These are phyloP conservation scores for Aspergillus clavatus DNA, from an alignment of 2,329 filamentous ascomycete genomes.

Conservation along the genomic window DNA sequence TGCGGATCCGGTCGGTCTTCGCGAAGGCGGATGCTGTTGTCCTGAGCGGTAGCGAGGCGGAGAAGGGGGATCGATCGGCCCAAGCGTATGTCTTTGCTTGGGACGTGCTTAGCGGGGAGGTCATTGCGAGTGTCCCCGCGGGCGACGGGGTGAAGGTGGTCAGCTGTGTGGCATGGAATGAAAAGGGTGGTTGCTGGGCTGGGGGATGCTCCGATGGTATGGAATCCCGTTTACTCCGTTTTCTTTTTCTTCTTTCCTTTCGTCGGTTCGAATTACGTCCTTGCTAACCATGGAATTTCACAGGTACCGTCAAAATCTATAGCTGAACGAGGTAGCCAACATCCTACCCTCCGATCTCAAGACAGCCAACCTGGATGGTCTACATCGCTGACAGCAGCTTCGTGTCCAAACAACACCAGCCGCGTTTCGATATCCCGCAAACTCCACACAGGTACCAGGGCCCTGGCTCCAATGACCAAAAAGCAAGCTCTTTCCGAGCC, in stretches of 20 bases:
- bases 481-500: too few species aligned
- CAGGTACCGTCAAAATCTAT: conserved; percentile 4
- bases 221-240: too few species aligned
- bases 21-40: conserved; percentile 73
- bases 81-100: conserved; percentile 55
- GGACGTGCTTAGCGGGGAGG: conserved; percentile 72
- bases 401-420: too few species aligned
- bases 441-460: too few species aligned
- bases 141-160: conserved; percentile 40
- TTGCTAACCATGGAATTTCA: background rate
- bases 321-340: background rate
- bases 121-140: conserved; percentile 56
- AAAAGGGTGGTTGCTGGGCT: conserved; percentile 37
- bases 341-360: background rate
- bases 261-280: background rate
- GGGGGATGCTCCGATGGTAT: conserved; percentile 41
- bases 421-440: too few species aligned
- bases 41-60: conserved; percentile 71
- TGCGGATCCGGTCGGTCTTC: conserved; percentile 71
- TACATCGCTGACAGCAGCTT: background rate
- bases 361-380: background rate
- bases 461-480: too few species aligned
- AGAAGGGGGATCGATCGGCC: conserved; percentile 11
- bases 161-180: conserved; percentile 45
- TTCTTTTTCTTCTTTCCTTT: too few species aligned